Percentiles rank a stretch among this genome's conserved stretches.
Evolutionary conservation across 2,329 filamentous ascomycete species (phyloP).

Genomic region (Dothideomycetes sp.): DNA sequence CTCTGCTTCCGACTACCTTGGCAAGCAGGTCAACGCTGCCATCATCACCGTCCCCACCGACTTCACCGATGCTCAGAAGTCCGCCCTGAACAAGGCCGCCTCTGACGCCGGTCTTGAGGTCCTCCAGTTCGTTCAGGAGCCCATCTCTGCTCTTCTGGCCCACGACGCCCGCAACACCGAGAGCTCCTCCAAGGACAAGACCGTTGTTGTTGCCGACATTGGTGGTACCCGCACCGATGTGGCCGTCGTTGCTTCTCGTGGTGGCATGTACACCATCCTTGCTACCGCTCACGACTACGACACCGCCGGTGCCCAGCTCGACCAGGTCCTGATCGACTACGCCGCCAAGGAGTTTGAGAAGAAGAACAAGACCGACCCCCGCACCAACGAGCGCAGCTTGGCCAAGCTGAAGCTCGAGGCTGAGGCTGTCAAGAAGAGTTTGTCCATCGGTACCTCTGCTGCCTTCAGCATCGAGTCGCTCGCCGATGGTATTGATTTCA

Average conservation of each 20-base stretch:
- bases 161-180: constrained; percentile 76
- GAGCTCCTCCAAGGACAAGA: constrained; percentile 69
- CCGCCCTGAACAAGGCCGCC: constrained; percentile 67
- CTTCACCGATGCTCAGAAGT: constrained; percentile 79
- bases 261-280: constrained; percentile 92
- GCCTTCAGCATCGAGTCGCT: constrained; percentile 90
- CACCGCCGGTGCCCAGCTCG: constrained; percentile 73
- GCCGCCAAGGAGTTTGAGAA: constrained; percentile 99
- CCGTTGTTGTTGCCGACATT: constrained; percentile 81
- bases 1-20: constrained; percentile 84
- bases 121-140: constrained; percentile 86
- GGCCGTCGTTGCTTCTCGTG: constrained; percentile 78
- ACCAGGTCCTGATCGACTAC: constrained; percentile 87
- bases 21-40: constrained; percentile 87
- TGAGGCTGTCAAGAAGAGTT: constrained; percentile 83
- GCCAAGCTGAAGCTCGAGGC: constrained; percentile 90
- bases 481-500: constrained; percentile 81
- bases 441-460: constrained; percentile 80
- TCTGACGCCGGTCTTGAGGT: constrained; percentile 77
- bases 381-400: constrained; percentile 68
- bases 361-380: constrained; percentile 85
- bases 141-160: constrained; percentile 76
- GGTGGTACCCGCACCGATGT: constrained; percentile 90
- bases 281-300: constrained; percentile 95
- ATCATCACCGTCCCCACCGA: constrained; percentile 92